A percentile compares a stretch with the other conserved stretches of the same genome.
Conservation (phyloP, 768 basidiomycete genomes). For the Phlebiopsis gigantea region DNA sequence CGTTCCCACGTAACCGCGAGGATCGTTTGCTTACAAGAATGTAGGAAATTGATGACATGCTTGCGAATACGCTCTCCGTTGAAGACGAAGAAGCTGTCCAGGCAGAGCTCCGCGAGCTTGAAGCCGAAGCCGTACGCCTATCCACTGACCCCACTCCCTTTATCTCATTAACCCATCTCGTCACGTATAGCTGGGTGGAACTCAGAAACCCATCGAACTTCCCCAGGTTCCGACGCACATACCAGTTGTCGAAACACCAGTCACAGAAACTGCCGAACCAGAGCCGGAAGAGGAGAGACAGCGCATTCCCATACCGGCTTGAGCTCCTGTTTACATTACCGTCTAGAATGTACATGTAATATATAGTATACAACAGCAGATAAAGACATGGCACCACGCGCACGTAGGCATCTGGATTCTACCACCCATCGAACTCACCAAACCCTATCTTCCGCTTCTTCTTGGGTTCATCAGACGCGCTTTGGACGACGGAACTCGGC, state of each 20-base stretch:
- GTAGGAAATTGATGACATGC: constrained; percentile 89
- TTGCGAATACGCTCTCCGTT: constrained; percentile 72
- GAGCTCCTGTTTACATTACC: background rate
- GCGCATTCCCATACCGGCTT: constrained; percentile 27
- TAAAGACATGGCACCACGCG: constrained; percentile 2
- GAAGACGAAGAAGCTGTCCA: constrained; percentile 96
- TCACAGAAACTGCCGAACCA: constrained; percentile 3
- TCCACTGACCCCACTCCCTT: background rate
- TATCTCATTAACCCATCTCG: background rate
- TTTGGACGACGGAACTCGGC: constrained; percentile 2
- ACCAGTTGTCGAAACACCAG: constrained; percentile 29
- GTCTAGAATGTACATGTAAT: constrained; percentile 13
- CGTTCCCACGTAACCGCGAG: constrained; percentile 17
- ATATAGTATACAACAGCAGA: background rate
- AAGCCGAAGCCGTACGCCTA: constrained; percentile 53
- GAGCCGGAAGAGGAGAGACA: constrained; percentile 9
- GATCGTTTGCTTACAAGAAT: background rate
- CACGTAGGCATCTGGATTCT: constrained; percentile 1
- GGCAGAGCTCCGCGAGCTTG: constrained; percentile 66
- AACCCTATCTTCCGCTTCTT: constrained; percentile 87
- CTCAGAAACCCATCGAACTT: constrained; percentile 32
- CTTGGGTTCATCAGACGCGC: constrained; percentile 44
- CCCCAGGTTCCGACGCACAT: constrained; percentile 48
- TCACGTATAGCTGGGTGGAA: constrained; percentile 28
- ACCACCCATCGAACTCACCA: constrained; percentile 89